Conservation (phyloP, 2,329 filamentous ascomycete species). For the Polytolypa hystricis region DNA sequence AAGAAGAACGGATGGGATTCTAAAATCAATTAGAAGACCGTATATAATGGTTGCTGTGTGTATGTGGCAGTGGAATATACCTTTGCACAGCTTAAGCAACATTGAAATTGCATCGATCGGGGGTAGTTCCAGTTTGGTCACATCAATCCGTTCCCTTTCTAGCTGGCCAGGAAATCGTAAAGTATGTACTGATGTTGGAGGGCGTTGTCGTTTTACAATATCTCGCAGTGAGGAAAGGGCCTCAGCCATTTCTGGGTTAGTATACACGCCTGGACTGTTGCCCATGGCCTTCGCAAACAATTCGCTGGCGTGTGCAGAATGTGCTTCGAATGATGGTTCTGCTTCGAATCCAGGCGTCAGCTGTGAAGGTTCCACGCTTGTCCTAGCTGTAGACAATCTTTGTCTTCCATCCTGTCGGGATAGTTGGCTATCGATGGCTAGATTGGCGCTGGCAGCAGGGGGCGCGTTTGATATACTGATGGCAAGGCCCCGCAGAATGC, state of each 20-base stretch:
- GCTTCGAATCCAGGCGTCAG: constrained; percentile 34
- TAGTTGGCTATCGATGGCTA: background rate
- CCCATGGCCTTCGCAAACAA: constrained; percentile 33
- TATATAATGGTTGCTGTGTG: too few relatives aligned
- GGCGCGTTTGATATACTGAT: constrained; percentile 16
- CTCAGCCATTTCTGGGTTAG: constrained; percentile 28
- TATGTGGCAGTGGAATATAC: too few relatives aligned
- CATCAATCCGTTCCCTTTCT: constrained; percentile 16
- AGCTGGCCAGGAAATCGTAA: constrained; percentile 19
- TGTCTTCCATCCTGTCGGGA: too few relatives aligned
- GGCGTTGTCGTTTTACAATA: constrained; percentile 28
- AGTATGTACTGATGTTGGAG: constrained; percentile 17
- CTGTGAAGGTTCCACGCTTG: too few relatives aligned
- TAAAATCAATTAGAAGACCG: too few relatives aligned
- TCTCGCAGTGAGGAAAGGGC: constrained; percentile 29
- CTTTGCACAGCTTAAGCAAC: constrained; percentile 24
- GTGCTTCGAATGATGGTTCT: constrained; percentile 38
- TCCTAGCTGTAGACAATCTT: too few relatives aligned
- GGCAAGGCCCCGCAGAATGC: constrained; percentile 27
- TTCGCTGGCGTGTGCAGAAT: constrained; percentile 37
- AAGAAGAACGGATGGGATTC: constrained; percentile 12
- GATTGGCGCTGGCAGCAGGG: constrained; percentile 3
- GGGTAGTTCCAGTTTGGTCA: constrained; percentile 27
- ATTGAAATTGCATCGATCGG: constrained; percentile 24
- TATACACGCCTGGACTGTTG: constrained; percentile 23